Conservation (phyloP, 495 filamentous ascomycete species). For the Zalerion maritima region DNA sequence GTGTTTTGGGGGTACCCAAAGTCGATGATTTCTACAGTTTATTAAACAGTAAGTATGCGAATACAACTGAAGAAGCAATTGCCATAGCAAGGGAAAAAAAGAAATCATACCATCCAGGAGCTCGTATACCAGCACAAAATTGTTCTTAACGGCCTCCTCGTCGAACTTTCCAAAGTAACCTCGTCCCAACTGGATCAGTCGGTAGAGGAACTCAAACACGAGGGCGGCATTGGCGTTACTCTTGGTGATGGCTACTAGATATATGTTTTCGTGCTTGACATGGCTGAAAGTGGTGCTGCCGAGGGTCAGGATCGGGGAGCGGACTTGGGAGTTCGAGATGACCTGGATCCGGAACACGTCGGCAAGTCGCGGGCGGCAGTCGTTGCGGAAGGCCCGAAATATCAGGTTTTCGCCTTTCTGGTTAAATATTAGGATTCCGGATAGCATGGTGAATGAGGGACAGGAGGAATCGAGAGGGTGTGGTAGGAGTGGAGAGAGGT, state of each 20-base stretch:
- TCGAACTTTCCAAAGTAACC: slow-evolving; percentile 99
- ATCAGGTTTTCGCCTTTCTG: slow-evolving; percentile 99
- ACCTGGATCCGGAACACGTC: slow-evolving; percentile 99
- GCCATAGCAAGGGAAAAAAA: neutral
- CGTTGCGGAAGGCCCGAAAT: slow-evolving; percentile 94
- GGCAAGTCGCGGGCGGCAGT: slow-evolving; percentile 90
- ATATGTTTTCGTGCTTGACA: slow-evolving; percentile 99
- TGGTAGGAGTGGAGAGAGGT: neutral
- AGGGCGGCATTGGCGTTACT: slow-evolving; percentile 99
- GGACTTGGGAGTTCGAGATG: slow-evolving; percentile 95
- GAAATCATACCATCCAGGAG: slow-evolving; percentile 66
- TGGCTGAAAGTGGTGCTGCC: slow-evolving; percentile 98
- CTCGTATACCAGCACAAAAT: slow-evolving; percentile 98
- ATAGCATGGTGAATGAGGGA: slow-evolving; percentile 59
- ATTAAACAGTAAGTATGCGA: too few relatives aligned
- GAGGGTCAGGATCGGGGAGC: slow-evolving; percentile 92
- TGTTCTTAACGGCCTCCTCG: slow-evolving; percentile 99
- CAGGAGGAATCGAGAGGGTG: neutral
- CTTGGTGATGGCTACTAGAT: slow-evolving; percentile 93
- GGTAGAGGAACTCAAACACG: slow-evolving; percentile 95
- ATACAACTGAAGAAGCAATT: neutral
- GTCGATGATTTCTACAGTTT: slow-evolving; percentile 90
- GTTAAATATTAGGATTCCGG: slow-evolving; percentile 94
- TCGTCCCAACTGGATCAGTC: slow-evolving; percentile 76
- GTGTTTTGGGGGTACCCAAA: slow-evolving; percentile 99